Percentiles rank a stretch among this genome's conserved stretches.
phyloP scores from a whole-genome alignment of 2,329 filamentous ascomycete species.

The Colletotrichum chrysophilum region DNA sequence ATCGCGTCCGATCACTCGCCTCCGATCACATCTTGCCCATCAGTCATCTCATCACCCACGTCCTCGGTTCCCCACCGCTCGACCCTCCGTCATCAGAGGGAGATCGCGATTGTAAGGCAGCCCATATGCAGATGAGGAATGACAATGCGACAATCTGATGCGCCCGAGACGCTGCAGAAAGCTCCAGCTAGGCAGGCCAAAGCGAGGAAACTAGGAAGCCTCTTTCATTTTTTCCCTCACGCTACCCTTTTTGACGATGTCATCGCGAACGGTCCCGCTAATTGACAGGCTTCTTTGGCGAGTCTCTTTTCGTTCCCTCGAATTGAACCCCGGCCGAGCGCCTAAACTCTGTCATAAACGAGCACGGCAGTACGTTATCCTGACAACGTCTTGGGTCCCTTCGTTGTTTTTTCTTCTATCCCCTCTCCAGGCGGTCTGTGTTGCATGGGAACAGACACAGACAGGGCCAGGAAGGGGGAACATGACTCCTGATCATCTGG shows the following conservation, averaged over 20 bases:
- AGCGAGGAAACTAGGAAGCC: neutral
- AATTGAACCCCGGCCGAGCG: neutral
- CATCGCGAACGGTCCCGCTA: constrained; percentile 8
- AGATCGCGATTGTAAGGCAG: constrained; percentile 5
- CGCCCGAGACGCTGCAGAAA: constrained; percentile 14
- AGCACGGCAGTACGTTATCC: neutral
- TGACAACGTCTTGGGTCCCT: neutral
- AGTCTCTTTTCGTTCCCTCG: neutral
- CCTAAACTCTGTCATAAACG: neutral
- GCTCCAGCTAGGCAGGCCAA: neutral
- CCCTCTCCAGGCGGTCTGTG: constrained; percentile 1
- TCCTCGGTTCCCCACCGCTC: neutral
- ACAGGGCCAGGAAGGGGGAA: neutral
- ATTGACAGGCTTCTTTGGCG: neutral
- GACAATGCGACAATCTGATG: constrained; percentile 13
- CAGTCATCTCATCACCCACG: neutral
- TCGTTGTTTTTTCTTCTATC: neutral
- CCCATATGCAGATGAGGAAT: constrained; percentile 18
- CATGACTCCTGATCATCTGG: constrained; percentile 1
- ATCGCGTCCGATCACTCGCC: neutral
- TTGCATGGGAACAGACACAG: neutral
- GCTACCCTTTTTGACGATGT: constrained; percentile 19
- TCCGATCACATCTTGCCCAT: neutral
- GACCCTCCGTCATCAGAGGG: constrained; percentile 6
- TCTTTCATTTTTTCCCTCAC: neutral